A percentile compares a stretch with the other conserved stretches of the same genome.
These are phyloP conservation scores for Kodamaea restingae DNA, from an alignment of 805 yeast species.

Conservation along the genomic window DNA sequence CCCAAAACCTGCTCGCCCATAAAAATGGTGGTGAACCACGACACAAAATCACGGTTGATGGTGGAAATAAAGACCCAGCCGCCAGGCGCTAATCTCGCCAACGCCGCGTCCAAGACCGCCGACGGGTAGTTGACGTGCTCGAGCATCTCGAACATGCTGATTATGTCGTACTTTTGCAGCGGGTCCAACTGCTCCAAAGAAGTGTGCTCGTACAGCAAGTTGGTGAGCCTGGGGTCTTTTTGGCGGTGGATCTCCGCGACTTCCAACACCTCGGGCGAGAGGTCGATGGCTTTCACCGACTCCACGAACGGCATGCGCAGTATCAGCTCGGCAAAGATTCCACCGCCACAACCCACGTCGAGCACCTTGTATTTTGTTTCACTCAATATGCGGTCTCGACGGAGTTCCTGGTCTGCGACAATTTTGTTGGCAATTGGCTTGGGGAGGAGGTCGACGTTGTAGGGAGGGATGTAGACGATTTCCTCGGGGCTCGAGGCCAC, in stretches of 20 bases:
- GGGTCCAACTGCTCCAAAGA: conserved; percentile 57
- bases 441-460: conserved; percentile 65
- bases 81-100: conserved; percentile 65
- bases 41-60: conserved; percentile 78
- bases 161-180: conserved; percentile 58
- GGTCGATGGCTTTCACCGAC: conserved; percentile 76
- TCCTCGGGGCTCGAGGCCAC: conserved; percentile 29
- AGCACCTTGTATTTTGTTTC: conserved; percentile 49
- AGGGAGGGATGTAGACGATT: conserved; percentile 72
- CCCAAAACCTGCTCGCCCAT: conserved; percentile 77
- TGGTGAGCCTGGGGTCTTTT: conserved; percentile 58
- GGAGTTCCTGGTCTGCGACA: conserved; percentile 45
- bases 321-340: conserved; percentile 79
- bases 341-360: conserved; percentile 99
- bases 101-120: conserved; percentile 63
- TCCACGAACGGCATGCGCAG: conserved; percentile 67
- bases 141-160: conserved; percentile 89
- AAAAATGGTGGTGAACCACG: conserved; percentile 91
- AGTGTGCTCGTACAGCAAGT: conserved; percentile 52
- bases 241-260: conserved; percentile 71
- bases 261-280: conserved; percentile 74
- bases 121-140: conserved; percentile 92
- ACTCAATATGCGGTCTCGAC: conserved; percentile 34
- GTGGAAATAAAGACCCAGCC: conserved; percentile 89
- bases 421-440: conserved; percentile 45